Evolutionary conservation across 2,329 filamentous ascomycete species (phyloP), one percentile per base, ranked within the genome.

Genomic region (Apiospora sp.): DNA sequence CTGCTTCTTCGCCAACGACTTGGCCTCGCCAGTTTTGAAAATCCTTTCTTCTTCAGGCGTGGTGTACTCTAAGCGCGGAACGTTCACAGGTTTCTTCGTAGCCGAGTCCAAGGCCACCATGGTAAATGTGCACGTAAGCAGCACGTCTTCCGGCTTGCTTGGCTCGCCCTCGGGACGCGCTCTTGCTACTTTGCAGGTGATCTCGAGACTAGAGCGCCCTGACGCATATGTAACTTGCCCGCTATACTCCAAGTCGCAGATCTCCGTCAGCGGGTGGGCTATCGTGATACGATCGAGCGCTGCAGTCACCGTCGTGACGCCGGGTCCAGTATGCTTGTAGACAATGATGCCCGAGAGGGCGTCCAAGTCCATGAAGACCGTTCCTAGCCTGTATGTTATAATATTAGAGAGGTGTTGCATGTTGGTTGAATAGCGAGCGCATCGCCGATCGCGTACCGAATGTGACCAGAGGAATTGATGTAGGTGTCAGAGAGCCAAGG

Each of bases 401-500:
- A 13, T 48, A 37, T 24, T n/a, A 71, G 71, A 37, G 1, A 69
- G 37, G 24, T 46, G 27, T 30, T 48, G 44, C 22, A 1, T 6
- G 34, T 5, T 19, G 67, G 72, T 58, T 76, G 73, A 34, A 67
- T 24, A 16, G 49, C 73, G 91, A 75, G 75, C 89, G 84, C 61
- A 54, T 64, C 22, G 41, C 19, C 44, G 16, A 24, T 51, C 43
- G 24, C 88, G 81, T 80, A 89, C 87, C 91, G 87, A 76, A 95
- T 92, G 76, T 94, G 92, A 0, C 93, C 93, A 0, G 90, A 91
- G 0, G 92, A 88, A 81, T 95, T 95, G 78, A 94, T 89, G 78
- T 95, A 95, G 0, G 91, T 92, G 79, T 95, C 93, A 14, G 93
- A 87, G 16, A 95, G 84, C 92, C 92, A 95, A 70, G 92, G 92